Percentiles rank a stretch among this genome's conserved stretches.
Evolutionary conservation across 345 rosid species (phyloP).

Genomic region (Ricinus communis): DNA sequence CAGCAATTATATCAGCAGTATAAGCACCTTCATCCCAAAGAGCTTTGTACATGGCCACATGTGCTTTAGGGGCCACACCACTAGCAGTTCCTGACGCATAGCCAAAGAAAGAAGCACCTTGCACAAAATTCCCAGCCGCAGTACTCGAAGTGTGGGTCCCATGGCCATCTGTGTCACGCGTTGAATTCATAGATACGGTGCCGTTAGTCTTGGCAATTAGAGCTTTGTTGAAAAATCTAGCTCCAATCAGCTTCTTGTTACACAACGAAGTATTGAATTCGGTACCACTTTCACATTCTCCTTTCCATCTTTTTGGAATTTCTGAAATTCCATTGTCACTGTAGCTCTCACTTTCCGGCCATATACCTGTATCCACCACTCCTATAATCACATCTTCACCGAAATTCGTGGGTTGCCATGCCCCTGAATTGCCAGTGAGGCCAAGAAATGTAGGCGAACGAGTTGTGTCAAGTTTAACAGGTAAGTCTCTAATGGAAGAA

Average conservation of each 20-base stretch:
- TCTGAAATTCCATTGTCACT: conserved; percentile 32
- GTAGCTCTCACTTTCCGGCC: conserved; percentile 42
- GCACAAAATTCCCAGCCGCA: conserved; percentile 33
- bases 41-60: conserved; percentile 35
- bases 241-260: conserved; percentile 40
- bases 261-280: conserved; percentile 31
- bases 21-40: conserved; percentile 24
- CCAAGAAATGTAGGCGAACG: conserved; percentile 24
- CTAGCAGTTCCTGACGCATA: conserved; percentile 27
- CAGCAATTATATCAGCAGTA: conserved; percentile 29
- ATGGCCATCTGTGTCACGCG: conserved; percentile 29
- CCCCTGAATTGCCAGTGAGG: conserved; percentile 11
- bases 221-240: conserved; percentile 33
- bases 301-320: conserved; percentile 39
- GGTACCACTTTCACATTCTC: conserved; percentile 27
- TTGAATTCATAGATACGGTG: conserved; percentile 29
- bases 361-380: conserved; percentile 33
- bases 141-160: conserved; percentile 39
- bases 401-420: conserved; percentile 18
- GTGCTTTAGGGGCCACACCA: conserved; percentile 29
- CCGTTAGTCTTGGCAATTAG: conserved; percentile 16
- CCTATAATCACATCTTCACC: conserved; percentile 31
- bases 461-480: conserved; percentile 27
- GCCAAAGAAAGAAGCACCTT: conserved; percentile 33
- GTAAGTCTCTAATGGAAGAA: conserved; percentile 17